Evolutionary conservation across 805 yeast genomes (phyloP), one percentile per base, ranked within the genome.

Genomic region (Lachancea thermotolerans): DNA sequence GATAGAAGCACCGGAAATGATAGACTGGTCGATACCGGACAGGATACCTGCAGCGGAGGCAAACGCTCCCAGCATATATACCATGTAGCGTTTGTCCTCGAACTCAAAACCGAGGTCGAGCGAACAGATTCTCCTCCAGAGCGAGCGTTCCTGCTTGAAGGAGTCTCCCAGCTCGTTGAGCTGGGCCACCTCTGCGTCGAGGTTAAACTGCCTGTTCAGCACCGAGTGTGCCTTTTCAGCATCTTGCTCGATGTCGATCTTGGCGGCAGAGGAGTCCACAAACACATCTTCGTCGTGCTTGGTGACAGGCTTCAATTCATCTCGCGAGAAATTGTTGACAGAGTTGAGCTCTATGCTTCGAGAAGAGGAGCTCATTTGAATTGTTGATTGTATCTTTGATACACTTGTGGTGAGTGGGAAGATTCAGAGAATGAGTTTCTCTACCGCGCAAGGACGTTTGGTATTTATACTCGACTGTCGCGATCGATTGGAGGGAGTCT

Each of bases 21-120:
- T 70, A 15, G 83, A 77, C 67, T 81, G 86, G 63, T 81, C 87
- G 39, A 79, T 64, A 52, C 86, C 86, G 11, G 84, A 77, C 42
- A 81, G 72, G 45, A 79, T 58, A 43, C 87, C 87, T 27, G 82
- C 85, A 48, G 75, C 71, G 5, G 83, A 73, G 5, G 84, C 82
- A 53, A 80, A 79, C 12, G 57, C 58, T 16, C 82, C 85, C 39
- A 79, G 64, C 52, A 75, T 62, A 45, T 61, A 58, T 25, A 72
- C 75, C 71, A 77, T 73, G 55, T 72, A 54, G 33, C 59, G 65
- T 46, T 72, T 74, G 52, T 74, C 67, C 45, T 69, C 50, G 59
- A 78, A 77, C 48, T 71, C 51, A 15, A 25, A 17, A 8, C 37
- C 62, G 15, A 63, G 54, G 41, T 72, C 76, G 9, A 70, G 51